Evolutionary conservation across 176 grass and related monocot species (phyloP).

Genomic region (Aegilops bicornis): DNA sequence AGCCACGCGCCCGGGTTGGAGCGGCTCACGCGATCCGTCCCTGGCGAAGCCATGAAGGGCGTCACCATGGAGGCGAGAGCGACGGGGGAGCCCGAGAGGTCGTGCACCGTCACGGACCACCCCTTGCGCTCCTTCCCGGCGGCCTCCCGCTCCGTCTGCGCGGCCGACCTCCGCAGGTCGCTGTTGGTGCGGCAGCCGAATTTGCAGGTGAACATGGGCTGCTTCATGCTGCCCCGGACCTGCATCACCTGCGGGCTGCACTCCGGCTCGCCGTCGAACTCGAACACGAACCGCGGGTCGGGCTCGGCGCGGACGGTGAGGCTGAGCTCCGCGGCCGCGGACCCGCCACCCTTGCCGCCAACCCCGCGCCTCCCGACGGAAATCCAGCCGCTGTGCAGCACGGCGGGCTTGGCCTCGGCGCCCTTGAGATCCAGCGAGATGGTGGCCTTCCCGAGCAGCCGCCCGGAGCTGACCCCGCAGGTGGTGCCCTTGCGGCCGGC

Average conservation of each 20-base stretch:
- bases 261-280: slow-evolving; percentile 93
- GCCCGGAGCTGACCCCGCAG: slow-evolving; percentile 55
- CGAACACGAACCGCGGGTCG: slow-evolving; percentile 78
- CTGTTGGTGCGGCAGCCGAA: slow-evolving; percentile 81
- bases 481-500: slow-evolving; percentile 54
- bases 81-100: slow-evolving; percentile 87
- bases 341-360: background rate
- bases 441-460: slow-evolving; percentile 67
- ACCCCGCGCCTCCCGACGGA: slow-evolving; percentile 48
- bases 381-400: slow-evolving; percentile 78
- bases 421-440: slow-evolving; percentile 76
- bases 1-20: slow-evolving; percentile 98
- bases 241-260: slow-evolving; percentile 84
- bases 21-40: slow-evolving; percentile 74
- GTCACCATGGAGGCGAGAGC: slow-evolving; percentile 96
- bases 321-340: slow-evolving; percentile 48
- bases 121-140: slow-evolving; percentile 84
- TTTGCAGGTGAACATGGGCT: slow-evolving; percentile 96
- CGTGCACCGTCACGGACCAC: slow-evolving; percentile 97
- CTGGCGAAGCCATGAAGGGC: slow-evolving; percentile 85
- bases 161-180: slow-evolving; percentile 58
- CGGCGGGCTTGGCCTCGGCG: slow-evolving; percentile 42
- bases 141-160: slow-evolving; percentile 47
- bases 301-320: slow-evolving; percentile 75
- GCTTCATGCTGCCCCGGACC: slow-evolving; percentile 59